Evolutionary conservation across 768 basidiomycete species (phyloP), one percentile per base, ranked within the genome.

Genomic region (Boletus rufocinnamomeus): DNA sequence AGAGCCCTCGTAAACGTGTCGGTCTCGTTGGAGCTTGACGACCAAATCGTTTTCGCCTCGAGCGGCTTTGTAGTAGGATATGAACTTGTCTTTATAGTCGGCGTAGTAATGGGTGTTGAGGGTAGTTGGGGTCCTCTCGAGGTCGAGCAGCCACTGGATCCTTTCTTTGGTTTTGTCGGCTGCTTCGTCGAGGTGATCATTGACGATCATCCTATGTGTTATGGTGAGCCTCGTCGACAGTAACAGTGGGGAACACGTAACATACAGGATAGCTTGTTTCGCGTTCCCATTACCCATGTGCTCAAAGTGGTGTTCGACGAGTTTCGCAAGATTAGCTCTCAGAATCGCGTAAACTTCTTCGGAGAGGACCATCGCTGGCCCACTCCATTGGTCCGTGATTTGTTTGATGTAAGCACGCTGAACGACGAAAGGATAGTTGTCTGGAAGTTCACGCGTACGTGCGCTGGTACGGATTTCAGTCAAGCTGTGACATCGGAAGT

Each of bases 381-480:
- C 44, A 0, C 56, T 49, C 89, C 88, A 89, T 49, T 80, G 63
- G 16, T 63, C 37, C 4, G 81, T 76, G 35, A 84, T 67, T 1
- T 69, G 56, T 3, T 64, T 53, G 52, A 91, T 86, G 58, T 81
- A 86, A 0, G 69, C 65, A 11, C 76, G 69, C 49, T 84, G 82
- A 0, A 90, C 84, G 0, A 84, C 74, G 58, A 85, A 89, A 0
- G 88, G 88, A 58, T 83, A 87, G 58, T 81, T 79, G 16, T 82
- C 85, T 0, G 88, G 88, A 0, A 91, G 78, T 63, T 91, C 88
- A 2, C 90, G 82, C 1, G 88, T 86, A 4, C 85, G 79, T 1
- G 89, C 82, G 23, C 90, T 91, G 56, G 14, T 52, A 43, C 17
- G 28, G 52, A 32, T 35, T 38, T 14, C 53, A 9, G 21, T 58